Evolutionary conservation across 1,284 basidiomycete species (phyloP).

Genomic region (Flammula alnicola): DNA sequence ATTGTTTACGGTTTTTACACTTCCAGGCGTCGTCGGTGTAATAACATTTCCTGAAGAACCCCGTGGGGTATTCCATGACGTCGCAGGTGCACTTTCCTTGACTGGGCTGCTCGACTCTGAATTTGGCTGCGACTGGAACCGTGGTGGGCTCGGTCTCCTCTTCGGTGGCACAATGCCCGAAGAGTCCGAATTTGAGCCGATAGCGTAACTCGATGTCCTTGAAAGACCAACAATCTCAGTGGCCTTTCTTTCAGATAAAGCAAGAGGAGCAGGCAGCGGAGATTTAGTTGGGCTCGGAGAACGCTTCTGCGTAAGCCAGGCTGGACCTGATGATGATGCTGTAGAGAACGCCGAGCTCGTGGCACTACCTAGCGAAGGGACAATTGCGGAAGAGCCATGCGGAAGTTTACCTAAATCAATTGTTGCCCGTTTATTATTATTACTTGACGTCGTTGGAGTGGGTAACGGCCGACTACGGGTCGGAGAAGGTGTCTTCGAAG

Average conservation of each 20-base stretch:
- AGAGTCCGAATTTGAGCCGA: conserved; percentile 2
- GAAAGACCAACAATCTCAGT: conserved; percentile 13
- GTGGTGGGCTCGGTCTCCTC: conserved; percentile 32
- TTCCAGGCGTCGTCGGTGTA: too few species aligned
- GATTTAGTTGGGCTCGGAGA: conserved; percentile 24
- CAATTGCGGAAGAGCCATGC: not conserved
- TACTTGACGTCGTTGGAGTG: conserved; percentile 23
- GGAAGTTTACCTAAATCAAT: conserved; percentile 25
- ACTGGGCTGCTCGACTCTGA: conserved; percentile 23
- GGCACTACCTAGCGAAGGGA: conserved; percentile 3
- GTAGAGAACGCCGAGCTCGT: conserved; percentile 1
- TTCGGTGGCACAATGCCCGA: conserved; percentile 18
- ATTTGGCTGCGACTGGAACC: conserved; percentile 25
- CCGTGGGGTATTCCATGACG: too few species aligned
- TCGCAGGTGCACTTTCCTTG: conserved; percentile 18
- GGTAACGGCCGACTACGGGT: conserved; percentile 30
- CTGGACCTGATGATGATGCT: too few species aligned
- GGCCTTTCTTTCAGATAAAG: too few species aligned
- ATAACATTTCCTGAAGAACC: too few species aligned
- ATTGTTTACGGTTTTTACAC: too few species aligned
- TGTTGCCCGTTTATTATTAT: conserved; percentile 17
- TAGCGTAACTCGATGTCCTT: conserved; percentile 24
- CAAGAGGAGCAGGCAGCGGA: too few species aligned
- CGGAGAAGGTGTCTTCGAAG: conserved; percentile 24
- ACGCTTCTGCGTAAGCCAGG: conserved; percentile 1